Percentiles rank a stretch among this genome's conserved stretches.
phyloP scores from a whole-genome alignment of 345 rosid genomes.

The Cardamine occulta region DNA sequence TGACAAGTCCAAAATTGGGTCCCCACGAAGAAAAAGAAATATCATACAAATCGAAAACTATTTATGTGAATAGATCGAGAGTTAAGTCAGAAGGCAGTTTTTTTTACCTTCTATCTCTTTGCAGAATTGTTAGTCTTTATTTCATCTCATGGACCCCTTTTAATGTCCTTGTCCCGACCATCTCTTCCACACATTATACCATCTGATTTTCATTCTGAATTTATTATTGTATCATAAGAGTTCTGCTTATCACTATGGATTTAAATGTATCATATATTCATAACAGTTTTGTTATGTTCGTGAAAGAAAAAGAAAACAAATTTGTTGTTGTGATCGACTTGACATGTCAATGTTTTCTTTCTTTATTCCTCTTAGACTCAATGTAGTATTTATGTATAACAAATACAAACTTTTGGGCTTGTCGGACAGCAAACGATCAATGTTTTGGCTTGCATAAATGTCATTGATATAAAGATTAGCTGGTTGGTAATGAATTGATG shows the following conservation, averaged over 20 bases:
- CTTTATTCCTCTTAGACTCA: background rate
- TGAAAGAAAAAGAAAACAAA: background rate
- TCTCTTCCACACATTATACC: constrained; percentile 40
- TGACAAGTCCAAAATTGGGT: constrained; percentile 39
- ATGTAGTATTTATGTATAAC: background rate
- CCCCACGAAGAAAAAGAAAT: constrained; percentile 21
- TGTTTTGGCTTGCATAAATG: constrained; percentile 26
- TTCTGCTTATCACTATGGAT: constrained; percentile 4
- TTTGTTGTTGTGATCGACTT: constrained; percentile 16
- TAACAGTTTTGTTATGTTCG: background rate
- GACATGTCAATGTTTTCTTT: constrained; percentile 15
- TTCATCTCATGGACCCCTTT: constrained; percentile 40
- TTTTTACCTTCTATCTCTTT: constrained; percentile 28
- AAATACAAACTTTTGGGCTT: constrained; percentile 24
- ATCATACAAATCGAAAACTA: background rate
- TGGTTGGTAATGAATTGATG: constrained; percentile 36
- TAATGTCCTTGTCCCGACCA: constrained; percentile 42
- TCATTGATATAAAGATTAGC: constrained; percentile 28
- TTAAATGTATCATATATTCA: background rate
- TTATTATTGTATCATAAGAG: constrained; percentile 23
- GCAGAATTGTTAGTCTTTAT: constrained; percentile 38
- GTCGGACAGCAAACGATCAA: constrained; percentile 35
- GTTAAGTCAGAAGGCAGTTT: background rate
- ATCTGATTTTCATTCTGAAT: constrained; percentile 27
- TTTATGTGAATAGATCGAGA: background rate